Evolutionary conservation across 2,329 filamentous ascomycete genomes (phyloP), one percentile per base, ranked within the genome.

Genomic region (Cladophialophora bantiana): DNA sequence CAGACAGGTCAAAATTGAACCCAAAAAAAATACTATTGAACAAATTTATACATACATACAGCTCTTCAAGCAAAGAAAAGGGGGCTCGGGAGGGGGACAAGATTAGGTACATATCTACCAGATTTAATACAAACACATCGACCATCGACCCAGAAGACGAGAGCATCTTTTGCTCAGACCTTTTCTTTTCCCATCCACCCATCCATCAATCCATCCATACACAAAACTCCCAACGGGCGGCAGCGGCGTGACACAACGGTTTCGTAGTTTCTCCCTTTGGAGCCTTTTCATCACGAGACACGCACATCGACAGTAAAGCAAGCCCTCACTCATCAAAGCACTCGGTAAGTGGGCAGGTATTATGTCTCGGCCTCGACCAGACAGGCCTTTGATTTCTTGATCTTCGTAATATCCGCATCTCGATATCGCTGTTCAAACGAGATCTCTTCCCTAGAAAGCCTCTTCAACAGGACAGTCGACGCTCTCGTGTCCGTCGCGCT

Each of bases 401-500:
- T 50, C 7, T 50, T 50, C 45, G 18, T 50, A 26, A 26, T 26
- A 50, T 26, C 45, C 45, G 15, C 57, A 32, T 20, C 40, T 35
- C 40, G 12, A 10, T 50, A 26, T 26, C 26, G 26, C 26, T 26
- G 26, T 50, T 50, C n/a, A 50, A 50, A 50, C 12, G 45, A 50
- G 45, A 50, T 50, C 45, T 50, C 45, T 6, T 45, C 59, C 55
- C 62, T 69, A 72, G 52, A 72, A 72, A 35, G 67, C 69, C 78
- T 96, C 93, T 80, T 97, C 94, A 78, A 96, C 91, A 12, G 94
- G 93, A 79, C 94, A 97, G 78, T 96, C 93, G 68, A 96, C 94
- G 75, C 94, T 97, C 79, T 97, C 92, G 77, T 99, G 95, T 13
- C 95, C 95, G 75, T 99, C 95, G 69, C 92, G 88, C 83, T 99